Base-by-base conservation (phyloP, 2,329 filamentous ascomycete genomes). In the Stagonosporopsis chrysanthemi region DNA sequence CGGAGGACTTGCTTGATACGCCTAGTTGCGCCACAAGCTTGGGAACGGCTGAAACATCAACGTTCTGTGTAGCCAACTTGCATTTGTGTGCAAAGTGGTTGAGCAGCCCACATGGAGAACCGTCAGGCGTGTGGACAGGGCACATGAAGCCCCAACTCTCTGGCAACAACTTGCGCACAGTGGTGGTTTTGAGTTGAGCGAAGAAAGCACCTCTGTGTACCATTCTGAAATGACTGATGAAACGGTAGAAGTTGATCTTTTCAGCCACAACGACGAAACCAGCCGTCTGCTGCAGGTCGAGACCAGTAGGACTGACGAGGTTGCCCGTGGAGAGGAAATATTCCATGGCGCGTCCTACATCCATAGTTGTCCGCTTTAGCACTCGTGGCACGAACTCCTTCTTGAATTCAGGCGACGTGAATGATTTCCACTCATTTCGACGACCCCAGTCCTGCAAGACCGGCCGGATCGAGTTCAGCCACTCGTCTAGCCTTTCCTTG, bases 151-250 rank as follows among this genome's bases (percentile, higher is more conserved):
- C 95, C 95, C 95, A 99, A 67, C 92, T 97, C 75, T 99, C 95
- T 2, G 95, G 95, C 19, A 98, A 80, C 67, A 99, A 82, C 77
- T 98, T 99, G 80, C 95, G 87, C 47, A 99, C 95, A 0, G 95
- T 95, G 0, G 95, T 99, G 0, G 95, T 99, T 80, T 97, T 98
- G 63, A 99, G 80, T 75, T 98, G 91, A 3, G 95, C 95, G 76
- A 99, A 99, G 85, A 99, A 99, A 74, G 92, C 95, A 82, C 95
- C 95, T 87, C 95, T 88, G 81, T 99, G 95, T 56, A 99, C 92
- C 92, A 97, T 97, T 66, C 95, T 90, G 84, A 99, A 99, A 78
- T 99, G 95, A 77, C 91, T 95, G 80, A 99, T 96, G 80, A 98
- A 99, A 70, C 95, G 91, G 71, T 96, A 87, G 76, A 98, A 99